Conservation (phyloP, 2,329 filamentous ascomycete genomes). For the Coniochaeta ligniaria region DNA sequence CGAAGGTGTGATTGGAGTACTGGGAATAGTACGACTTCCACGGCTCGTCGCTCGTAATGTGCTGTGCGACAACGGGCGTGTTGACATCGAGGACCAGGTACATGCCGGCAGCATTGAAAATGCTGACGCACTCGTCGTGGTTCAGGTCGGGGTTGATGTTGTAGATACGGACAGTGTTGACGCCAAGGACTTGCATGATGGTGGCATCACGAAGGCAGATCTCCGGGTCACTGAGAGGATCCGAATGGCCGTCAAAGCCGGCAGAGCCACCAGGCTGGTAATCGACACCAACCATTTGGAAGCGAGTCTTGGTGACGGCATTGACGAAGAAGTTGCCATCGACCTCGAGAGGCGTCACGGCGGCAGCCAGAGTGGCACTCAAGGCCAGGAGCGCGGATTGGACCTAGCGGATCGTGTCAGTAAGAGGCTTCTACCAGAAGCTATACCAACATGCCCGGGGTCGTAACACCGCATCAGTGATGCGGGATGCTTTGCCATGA, state of each 20-base stretch:
- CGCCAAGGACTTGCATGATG: constrained; percentile 55
- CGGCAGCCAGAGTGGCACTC: constrained; percentile 43
- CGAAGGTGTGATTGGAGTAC: constrained; percentile 61
- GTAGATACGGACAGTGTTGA: constrained; percentile 65
- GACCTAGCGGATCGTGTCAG: constrained; percentile 15
- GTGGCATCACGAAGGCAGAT: constrained; percentile 58
- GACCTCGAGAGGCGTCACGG: constrained; percentile 50
- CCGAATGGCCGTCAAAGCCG: constrained; percentile 48
- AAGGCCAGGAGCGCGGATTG: constrained; percentile 43
- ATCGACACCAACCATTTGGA: constrained; percentile 61
- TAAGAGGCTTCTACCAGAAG: neutral
- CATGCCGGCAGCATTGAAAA: constrained; percentile 63
- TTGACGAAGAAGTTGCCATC: constrained; percentile 54
- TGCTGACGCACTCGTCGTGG: constrained; percentile 59
- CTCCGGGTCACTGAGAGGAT: constrained; percentile 52
- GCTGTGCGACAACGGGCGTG: constrained; percentile 53
- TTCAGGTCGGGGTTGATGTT: constrained; percentile 59
- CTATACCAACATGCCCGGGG: neutral
- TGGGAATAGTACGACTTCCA: constrained; percentile 51
- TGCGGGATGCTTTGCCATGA: neutral
- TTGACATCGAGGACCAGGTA: constrained; percentile 66
- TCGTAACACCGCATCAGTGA: neutral
- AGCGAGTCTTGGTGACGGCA: constrained; percentile 48
- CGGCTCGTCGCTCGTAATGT: constrained; percentile 45
- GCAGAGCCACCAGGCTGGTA: constrained; percentile 63